Evolutionary conservation across 345 rosid species (phyloP).

Genomic region (Draba incana): DNA sequence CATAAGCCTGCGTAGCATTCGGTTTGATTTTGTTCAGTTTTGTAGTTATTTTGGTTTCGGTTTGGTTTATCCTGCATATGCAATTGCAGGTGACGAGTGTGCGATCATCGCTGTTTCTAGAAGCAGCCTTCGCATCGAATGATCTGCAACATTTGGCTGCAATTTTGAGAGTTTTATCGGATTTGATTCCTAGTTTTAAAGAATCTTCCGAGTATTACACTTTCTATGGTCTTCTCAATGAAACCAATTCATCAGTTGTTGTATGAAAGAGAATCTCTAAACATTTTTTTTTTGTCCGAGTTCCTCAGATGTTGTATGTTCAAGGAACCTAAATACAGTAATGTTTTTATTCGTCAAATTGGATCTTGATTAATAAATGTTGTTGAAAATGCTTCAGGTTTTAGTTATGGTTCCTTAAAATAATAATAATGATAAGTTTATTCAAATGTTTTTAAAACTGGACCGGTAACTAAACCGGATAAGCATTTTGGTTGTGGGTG

Average conservation of each 20-base stretch:
- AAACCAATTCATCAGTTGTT: constrained; percentile 56
- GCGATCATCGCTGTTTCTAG: constrained; percentile 75
- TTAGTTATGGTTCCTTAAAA: neutral
- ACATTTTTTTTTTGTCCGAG: neutral
- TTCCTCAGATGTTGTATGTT: neutral
- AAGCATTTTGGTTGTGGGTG: too few species aligned
- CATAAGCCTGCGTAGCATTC: neutral
- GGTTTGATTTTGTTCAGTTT: neutral
- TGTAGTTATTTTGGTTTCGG: neutral
- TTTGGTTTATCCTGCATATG: neutral
- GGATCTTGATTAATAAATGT: neutral
- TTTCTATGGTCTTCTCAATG: constrained; percentile 62
- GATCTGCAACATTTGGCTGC: constrained; percentile 86
- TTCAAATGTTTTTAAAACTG: too few species aligned
- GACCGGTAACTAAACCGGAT: too few species aligned
- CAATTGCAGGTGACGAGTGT: constrained; percentile 65
- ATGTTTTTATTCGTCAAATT: neutral
- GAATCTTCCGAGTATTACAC: constrained; percentile 62
- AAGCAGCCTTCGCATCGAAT: constrained; percentile 75
- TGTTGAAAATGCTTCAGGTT: neutral
- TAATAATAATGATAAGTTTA: neutral
- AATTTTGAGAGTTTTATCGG: constrained; percentile 85
- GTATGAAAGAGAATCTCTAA: constrained; percentile 33
- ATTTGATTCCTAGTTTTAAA: constrained; percentile 71
- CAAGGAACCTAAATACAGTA: neutral